These are phyloP conservation scores for Linaria vulgaris DNA, from an alignment of 257 asterid genomes.

Conservation along the genomic window DNA sequence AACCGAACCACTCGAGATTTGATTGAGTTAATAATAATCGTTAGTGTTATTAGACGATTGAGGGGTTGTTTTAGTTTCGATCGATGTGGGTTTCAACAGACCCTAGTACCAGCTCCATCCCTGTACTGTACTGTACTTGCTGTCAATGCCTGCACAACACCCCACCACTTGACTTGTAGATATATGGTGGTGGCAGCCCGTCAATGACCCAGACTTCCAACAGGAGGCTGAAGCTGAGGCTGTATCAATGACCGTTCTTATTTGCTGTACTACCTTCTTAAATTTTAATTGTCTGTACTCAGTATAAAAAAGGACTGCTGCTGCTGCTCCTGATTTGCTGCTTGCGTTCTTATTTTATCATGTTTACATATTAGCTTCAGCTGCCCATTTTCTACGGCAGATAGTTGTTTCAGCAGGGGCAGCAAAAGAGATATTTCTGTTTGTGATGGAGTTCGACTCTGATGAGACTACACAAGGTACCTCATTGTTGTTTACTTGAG, in stretches of 20 bases:
- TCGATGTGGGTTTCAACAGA: no score
- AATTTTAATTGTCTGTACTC: no score
- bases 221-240: no score
- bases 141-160: no score
- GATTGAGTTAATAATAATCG: background rate
- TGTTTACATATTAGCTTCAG: background rate
- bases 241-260: no score
- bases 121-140: no score
- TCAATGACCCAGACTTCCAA: no score
- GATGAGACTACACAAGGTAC: conserved; percentile 23
- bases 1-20: background rate
- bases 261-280: no score
- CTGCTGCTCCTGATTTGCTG: background rate
- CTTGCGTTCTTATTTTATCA: background rate
- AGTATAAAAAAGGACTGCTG: no score
- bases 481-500: background rate
- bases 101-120: no score
- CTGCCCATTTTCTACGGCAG: background rate
- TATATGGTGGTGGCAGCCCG: no score
- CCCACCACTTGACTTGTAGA: no score
- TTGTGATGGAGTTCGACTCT: conserved; percentile 32
- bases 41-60: background rate
- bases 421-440: conserved; percentile 8
- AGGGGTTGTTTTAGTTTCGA: background rate
- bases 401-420: background rate